phyloP scores from a whole-genome alignment of 306 rosid genomes.

The Macrotyloma uniflorum region DNA sequence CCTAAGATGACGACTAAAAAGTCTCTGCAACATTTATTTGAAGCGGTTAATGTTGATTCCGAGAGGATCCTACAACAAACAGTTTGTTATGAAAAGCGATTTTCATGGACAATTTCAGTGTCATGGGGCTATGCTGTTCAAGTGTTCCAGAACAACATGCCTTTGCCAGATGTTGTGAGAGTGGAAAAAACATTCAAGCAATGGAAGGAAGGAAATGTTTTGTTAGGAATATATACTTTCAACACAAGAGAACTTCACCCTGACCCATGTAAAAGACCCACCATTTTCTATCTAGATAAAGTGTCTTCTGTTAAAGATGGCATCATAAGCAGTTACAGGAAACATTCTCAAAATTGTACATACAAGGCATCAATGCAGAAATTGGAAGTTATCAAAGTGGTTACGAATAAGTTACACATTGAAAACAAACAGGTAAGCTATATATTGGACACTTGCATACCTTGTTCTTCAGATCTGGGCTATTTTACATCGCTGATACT shows the following conservation, averaged over 20 bases:
- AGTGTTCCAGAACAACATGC: conserved; percentile 47
- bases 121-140: conserved; percentile 98
- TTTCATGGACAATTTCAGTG: conserved; percentile 66
- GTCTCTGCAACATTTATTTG: conserved; percentile 63
- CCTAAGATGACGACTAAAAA: conserved; percentile 62
- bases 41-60: conserved; percentile 62
- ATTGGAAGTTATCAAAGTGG: conserved; percentile 60
- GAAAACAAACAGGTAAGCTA: conserved; percentile 58
- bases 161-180: conserved; percentile 53
- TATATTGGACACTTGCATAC: background rate
- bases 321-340: conserved; percentile 56
- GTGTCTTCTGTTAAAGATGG: conserved; percentile 43
- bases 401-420: conserved; percentile 60
- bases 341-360: conserved; percentile 56
- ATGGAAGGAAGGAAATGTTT: conserved; percentile 43
- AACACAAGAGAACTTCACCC: conserved; percentile 44
- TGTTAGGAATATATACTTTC: conserved; percentile 48
- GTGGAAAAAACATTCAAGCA: conserved; percentile 62
- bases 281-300: conserved; percentile 60
- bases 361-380: conserved; percentile 43
- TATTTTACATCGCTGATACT: background rate
- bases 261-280: conserved; percentile 66
- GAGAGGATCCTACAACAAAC: conserved; percentile 73
- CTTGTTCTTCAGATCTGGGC: background rate
- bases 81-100: conserved; percentile 72